Evolutionary conservation across 169 alveolate species (phyloP), one percentile per base, ranked within the genome.

Genomic region (Blepharisma undulans): DNA sequence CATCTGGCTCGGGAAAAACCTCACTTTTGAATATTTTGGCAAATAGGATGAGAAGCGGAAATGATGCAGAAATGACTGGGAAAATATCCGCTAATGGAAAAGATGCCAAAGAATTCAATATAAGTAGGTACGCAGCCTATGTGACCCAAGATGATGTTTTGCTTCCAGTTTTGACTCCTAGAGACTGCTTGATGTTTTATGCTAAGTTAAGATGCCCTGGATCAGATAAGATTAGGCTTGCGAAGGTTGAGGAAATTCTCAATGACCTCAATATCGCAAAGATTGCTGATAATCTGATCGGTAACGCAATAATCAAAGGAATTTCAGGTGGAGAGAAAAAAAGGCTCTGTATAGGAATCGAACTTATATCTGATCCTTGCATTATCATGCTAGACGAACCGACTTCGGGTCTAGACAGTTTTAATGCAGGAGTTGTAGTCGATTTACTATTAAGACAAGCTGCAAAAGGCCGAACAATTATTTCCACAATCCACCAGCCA

Each of bases 261-360:
- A 72, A 90, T 19, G 95, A 93, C 25, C 19, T 94, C 71, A 90
- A 93, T 88, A 87, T 95, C 77, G 59, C 60, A 21, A 82, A 95
- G n/a, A 86, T 94, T 48, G 84, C 88, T 92, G 94, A 96, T 86
- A 94, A 96, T 7, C 87, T 90, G 1, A 95, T 97, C 19, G 99
- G 99, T 0, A 93, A 92, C 86, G 95, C 90, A 76, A 34, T 82
- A 29, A 82, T 90, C 18, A 97, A 96, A 90, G 98, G 99, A 22
- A 94, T 98, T 2, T 96, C 99, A 0, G 99, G 99, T 12, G 99
- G 99, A 29, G 99, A 98, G 86, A 93, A 97, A 81, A 97, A 97
- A 91, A 90, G 99, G 79, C 95, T 97, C 33, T 95, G 98, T 19
- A 96, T 98, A 7, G 99, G 98, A n/a, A 95, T 97, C 32, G 99